Evolutionary conservation across 805 yeast species (phyloP), one percentile per base, ranked within the genome.

Genomic region (Lachancea nothofagi): DNA sequence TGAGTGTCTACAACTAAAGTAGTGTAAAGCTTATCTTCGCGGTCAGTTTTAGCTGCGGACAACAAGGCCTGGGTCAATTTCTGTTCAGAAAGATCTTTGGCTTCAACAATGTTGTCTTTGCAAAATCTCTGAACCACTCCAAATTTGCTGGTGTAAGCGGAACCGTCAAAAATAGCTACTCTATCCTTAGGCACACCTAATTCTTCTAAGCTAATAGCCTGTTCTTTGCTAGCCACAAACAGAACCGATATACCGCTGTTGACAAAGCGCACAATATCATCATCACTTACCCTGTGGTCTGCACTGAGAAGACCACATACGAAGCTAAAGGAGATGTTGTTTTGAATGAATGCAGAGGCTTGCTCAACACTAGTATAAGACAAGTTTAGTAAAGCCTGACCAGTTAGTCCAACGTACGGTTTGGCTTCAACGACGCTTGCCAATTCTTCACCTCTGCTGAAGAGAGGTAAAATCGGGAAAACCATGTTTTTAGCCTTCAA

Each of bases 11-110:
- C 77, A 29, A 93, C 95, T 39, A 93, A 67, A 1, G 98, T 86
- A 9, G 97, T 75, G 65, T 65, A 89, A 30, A 90, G 71, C 0
- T 88, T 90, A 61, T 93, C 98, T 4, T 72, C 67, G 55, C 98
- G 79, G 61, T 93, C 98, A 3, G 96, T 83, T 17, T 70, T 71
- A 47, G 85, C 63, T 1, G 76, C 62, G 9, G 77, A 63, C 15
- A 74, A 53, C 40, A 85, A 13, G 3, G 51, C 39, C 4, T 47
- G 32, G 10, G 48, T 42, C 24, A 60, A 48, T 6, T 43, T 18
- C 4, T 47, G 47, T 4, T 41, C 33, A 5, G 54, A 45, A 12
- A 57, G 42, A 8, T 46, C 43, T 4, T 33, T 36, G 2, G 48
- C 51, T 5, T 41, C 34, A 3, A 41, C 19, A 9, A 46, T 31